Percentiles rank a stretch among this genome's conserved stretches.
phyloP scores from a whole-genome alignment of 345 rosid genomes.

The Salix exigua region DNA sequence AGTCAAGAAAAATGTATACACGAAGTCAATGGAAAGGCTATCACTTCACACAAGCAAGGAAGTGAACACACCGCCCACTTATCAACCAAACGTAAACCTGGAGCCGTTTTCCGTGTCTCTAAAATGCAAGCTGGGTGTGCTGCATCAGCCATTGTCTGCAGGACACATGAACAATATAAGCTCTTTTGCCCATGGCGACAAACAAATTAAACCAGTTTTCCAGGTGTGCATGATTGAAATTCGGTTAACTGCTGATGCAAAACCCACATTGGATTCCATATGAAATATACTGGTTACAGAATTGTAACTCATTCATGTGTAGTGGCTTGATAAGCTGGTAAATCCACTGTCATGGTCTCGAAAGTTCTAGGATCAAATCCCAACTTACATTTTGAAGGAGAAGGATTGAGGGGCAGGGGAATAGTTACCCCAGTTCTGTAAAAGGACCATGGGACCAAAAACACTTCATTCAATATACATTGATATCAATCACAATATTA shows the following conservation, averaged over 20 bases:
- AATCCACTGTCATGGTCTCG: background rate
- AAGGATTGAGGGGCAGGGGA: background rate
- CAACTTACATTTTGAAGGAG: background rate
- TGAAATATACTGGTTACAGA: background rate
- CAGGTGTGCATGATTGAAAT: conserved; percentile 1
- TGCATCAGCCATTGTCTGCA: conserved; percentile 92
- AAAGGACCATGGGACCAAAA: background rate
- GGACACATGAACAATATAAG: conserved; percentile 15
- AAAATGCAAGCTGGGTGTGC: conserved; percentile 78
- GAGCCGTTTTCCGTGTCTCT: conserved; percentile 96
- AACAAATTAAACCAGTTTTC: background rate
- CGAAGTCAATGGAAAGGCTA: conserved; percentile 3
- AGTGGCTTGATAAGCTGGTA: background rate
- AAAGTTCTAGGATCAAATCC: background rate
- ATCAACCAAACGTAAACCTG: conserved; percentile 84
- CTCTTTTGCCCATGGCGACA: background rate
- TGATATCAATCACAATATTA: background rate
- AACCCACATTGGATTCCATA: background rate
- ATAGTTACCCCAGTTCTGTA: background rate
- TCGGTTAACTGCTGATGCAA: background rate
- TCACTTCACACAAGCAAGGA: conserved; percentile 13
- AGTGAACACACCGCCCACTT: conserved; percentile 82
- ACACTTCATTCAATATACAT: background rate
- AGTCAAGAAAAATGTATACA: conserved; percentile 24
- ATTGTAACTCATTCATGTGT: background rate